Conservation (phyloP, 805 yeast species). For the Nakazawaea laoshanensis region DNA sequence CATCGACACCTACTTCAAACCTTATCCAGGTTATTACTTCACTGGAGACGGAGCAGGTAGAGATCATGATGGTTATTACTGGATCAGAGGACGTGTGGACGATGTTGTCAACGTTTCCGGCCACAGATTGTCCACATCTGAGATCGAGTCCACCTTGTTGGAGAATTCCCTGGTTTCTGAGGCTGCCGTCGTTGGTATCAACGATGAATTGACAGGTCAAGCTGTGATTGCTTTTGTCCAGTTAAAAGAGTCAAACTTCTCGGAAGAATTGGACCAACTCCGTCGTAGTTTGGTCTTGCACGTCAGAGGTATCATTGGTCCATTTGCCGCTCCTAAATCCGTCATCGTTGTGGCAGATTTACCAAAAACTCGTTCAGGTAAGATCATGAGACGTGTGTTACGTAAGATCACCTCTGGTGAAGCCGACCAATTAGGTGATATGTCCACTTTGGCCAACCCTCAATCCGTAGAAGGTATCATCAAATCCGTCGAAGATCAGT, state of each 20-base stretch:
- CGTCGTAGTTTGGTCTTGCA: slow-evolving; percentile 74
- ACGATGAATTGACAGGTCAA: slow-evolving; percentile 95
- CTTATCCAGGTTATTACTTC: slow-evolving; percentile 90
- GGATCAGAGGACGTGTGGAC: slow-evolving; percentile 98
- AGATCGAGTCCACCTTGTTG: slow-evolving; percentile 86
- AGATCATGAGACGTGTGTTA: slow-evolving; percentile 96
- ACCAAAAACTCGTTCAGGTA: slow-evolving; percentile 98
- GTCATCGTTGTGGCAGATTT: slow-evolving; percentile 77
- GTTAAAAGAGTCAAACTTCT: slow-evolving; percentile 45
- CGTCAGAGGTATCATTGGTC: slow-evolving; percentile 88
- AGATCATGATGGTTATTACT: slow-evolving; percentile 91
- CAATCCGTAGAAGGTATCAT: slow-evolving; percentile 73
- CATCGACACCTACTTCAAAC: slow-evolving; percentile 86
- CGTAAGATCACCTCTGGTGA: slow-evolving; percentile 90
- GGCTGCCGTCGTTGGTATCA: slow-evolving; percentile 93
- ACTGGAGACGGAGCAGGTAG: slow-evolving; percentile 99
- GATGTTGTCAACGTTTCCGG: slow-evolving; percentile 98
- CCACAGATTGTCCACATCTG: slow-evolving; percentile 96
- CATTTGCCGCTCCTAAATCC: slow-evolving; percentile 92
- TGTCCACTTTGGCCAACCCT: slow-evolving; percentile 84
- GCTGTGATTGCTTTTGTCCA: slow-evolving; percentile 94
- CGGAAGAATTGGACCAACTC: slow-evolving; percentile 44
- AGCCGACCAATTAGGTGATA: slow-evolving; percentile 88
- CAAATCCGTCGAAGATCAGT: slow-evolving; percentile 46
- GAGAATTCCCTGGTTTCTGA: slow-evolving; percentile 80